Conservation (phyloP, 352 stramenopile genomes). For the Phytopythium helicoides region DNA sequence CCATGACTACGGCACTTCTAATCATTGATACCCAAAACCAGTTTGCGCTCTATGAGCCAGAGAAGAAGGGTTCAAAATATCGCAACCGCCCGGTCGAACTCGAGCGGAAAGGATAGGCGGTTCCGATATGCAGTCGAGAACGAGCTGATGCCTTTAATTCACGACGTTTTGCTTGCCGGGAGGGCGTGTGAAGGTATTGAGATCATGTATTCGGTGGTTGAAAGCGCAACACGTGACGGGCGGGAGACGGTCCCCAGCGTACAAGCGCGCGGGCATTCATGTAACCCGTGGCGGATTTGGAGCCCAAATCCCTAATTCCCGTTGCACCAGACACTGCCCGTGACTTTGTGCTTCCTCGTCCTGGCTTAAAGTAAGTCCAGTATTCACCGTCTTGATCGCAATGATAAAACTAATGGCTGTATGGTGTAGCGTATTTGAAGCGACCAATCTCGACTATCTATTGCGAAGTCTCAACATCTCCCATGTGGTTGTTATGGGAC, state of each 20-base stretch:
- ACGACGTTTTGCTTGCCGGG: conserved; percentile 56
- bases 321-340: conserved; percentile 40
- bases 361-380: conserved; percentile 60
- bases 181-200: conserved; percentile 59
- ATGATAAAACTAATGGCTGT: conserved; percentile 6
- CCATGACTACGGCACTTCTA: conserved; percentile 62
- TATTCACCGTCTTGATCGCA: neutral
- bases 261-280: conserved; percentile 86
- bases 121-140: conserved; percentile 57
- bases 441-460: conserved; percentile 90
- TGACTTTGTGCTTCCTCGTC: conserved; percentile 87
- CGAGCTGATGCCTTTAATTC: conserved; percentile 50
- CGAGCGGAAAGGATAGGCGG: conserved; percentile 7
- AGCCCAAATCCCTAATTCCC: conserved; percentile 55
- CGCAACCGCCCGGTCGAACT: conserved; percentile 4
- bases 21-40: conserved; percentile 75
- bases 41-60: conserved; percentile 38
- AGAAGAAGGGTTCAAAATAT: neutral
- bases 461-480: conserved; percentile 83
- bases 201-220: conserved; percentile 89
- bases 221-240: conserved; percentile 81
- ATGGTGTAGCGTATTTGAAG: conserved; percentile 68
- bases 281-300: conserved; percentile 67
- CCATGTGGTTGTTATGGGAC: conserved; percentile 83
- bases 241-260: conserved; percentile 78